Evolutionary conservation across 1,284 basidiomycete species (phyloP).

Genomic region (Schizophyllum amplum): DNA sequence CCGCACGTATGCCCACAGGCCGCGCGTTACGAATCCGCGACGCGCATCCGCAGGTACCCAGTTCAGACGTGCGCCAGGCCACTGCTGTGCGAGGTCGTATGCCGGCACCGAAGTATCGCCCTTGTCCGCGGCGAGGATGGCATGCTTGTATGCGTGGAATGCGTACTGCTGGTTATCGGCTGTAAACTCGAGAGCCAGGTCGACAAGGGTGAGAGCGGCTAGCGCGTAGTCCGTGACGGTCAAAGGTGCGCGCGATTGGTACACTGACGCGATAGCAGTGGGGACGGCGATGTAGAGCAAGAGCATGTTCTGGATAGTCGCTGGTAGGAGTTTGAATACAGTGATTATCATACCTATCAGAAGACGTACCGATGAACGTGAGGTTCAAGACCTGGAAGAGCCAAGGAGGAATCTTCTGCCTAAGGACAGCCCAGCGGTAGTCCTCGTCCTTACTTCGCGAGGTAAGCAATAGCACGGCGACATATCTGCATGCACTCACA

Average conservation of each 20-base stretch:
- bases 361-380: slow-evolving; percentile 52
- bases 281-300: slow-evolving; percentile 68
- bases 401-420: slow-evolving; percentile 55
- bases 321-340: slow-evolving; percentile 20
- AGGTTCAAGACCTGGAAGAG: slow-evolving; percentile 80
- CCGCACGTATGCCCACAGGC: slow-evolving; percentile 79
- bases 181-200: slow-evolving; percentile 65
- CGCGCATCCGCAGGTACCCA: slow-evolving; percentile 64
- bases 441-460: slow-evolving; percentile 61
- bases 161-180: slow-evolving; percentile 90
- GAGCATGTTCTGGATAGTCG: slow-evolving; percentile 73
- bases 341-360: neutral
- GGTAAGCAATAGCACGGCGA: slow-evolving; percentile 1
- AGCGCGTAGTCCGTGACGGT: slow-evolving; percentile 61
- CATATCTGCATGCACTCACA: slow-evolving; percentile 32
- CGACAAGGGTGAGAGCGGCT: slow-evolving; percentile 46
- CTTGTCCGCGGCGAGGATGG: slow-evolving; percentile 23
- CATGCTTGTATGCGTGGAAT: slow-evolving; percentile 76
- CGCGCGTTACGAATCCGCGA: slow-evolving; percentile 80
- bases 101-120: slow-evolving; percentile 22
- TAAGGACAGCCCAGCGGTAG: slow-evolving; percentile 84
- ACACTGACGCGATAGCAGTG: slow-evolving; percentile 43
- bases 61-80: slow-evolving; percentile 54
- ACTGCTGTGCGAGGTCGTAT: slow-evolving; percentile 42
- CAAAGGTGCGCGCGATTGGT: slow-evolving; percentile 49